A percentile compares a stretch with the other conserved stretches of the same genome.
Evolutionary conservation across 2,329 filamentous ascomycete genomes (phyloP).

Genomic region (Ceratocystis colombiana): DNA sequence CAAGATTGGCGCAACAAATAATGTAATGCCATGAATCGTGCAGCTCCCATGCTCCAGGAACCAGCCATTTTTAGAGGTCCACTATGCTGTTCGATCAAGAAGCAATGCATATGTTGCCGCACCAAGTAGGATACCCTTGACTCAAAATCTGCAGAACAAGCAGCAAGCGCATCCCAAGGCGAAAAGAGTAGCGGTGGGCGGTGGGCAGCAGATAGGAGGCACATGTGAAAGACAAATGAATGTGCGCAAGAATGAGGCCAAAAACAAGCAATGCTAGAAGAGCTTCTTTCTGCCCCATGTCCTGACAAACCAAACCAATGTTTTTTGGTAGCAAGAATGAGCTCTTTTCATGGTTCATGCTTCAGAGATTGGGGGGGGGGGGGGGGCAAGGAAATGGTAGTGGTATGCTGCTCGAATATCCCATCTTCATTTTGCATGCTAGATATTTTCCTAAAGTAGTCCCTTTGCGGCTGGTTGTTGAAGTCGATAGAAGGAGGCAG

Average conservation of each 20-base stretch:
- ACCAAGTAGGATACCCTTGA: conserved; percentile 9
- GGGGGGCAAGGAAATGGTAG: not conserved
- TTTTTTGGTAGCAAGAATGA: not conserved
- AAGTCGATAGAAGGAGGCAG: not conserved
- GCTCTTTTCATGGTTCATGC: not conserved
- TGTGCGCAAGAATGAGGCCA: not conserved
- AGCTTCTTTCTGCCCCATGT: not conserved
- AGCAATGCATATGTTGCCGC: conserved; percentile 1
- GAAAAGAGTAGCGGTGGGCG: not conserved
- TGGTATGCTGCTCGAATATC: not conserved
- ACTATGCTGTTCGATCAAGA: not conserved
- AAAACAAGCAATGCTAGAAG: not conserved
- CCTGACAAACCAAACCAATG: too few relatives aligned
- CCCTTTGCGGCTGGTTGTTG: not conserved
- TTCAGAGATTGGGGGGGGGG: not conserved
- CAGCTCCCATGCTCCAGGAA: conserved; percentile 2
- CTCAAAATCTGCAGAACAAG: conserved; percentile 14
- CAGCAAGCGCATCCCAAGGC: conserved; percentile 3
- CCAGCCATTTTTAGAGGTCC: conserved; percentile 6
- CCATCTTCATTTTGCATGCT: not conserved
- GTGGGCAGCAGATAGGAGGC: not conserved
- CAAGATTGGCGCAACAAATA: not conserved
- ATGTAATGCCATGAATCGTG: not conserved
- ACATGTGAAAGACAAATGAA: not conserved
- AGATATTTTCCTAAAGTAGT: not conserved